phyloP scores from a whole-genome alignment of 495 filamentous ascomycete species.

The Hypoxylon subgilvum region DNA sequence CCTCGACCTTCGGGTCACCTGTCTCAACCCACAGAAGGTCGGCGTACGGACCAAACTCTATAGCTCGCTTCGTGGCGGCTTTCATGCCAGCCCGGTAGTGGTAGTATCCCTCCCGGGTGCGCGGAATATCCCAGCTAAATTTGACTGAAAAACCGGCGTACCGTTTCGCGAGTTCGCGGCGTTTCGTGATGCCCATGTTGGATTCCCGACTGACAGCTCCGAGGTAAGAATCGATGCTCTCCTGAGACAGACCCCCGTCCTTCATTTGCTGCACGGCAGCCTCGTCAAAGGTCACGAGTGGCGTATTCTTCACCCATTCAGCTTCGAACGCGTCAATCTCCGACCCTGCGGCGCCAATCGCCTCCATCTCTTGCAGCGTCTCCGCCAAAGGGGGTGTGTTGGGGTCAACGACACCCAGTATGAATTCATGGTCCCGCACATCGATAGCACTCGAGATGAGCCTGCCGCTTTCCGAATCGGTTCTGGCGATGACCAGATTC shows the following conservation, averaged over 20 bases:
- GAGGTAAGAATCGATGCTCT: constrained; percentile 70
- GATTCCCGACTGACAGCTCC: constrained; percentile 62
- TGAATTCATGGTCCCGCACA: constrained; percentile 93
- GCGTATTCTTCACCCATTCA: constrained; percentile 86
- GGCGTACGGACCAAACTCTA: constrained; percentile 88
- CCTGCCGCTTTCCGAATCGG: constrained; percentile 91
- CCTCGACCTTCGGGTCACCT: constrained; percentile 79
- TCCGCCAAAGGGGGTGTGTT: constrained; percentile 80
- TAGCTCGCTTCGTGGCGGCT: constrained; percentile 90
- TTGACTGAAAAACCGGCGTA: constrained; percentile 68
- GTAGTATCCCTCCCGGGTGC: constrained; percentile 94
- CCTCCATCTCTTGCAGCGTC: constrained; percentile 88
- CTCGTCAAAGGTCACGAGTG: constrained; percentile 90
- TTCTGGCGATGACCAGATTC: constrained; percentile 91
- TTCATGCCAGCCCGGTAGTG: constrained; percentile 88
- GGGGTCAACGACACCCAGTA: constrained; percentile 79
- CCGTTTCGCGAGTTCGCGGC: constrained; percentile 70
- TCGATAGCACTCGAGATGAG: constrained; percentile 90
- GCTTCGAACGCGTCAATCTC: constrained; percentile 88
- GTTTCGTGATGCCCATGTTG: constrained; percentile 75
- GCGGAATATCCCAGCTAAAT: constrained; percentile 91
- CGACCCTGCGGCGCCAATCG: constrained; percentile 70
- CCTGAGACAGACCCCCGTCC: constrained; percentile 62
- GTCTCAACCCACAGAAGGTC: constrained; percentile 98
- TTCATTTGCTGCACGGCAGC: constrained; percentile 78